Percentiles rank a stretch among this genome's conserved stretches.
phyloP scores from a whole-genome alignment of 371 early-diverging fungal species.

The Zychaea mexicana region DNA sequence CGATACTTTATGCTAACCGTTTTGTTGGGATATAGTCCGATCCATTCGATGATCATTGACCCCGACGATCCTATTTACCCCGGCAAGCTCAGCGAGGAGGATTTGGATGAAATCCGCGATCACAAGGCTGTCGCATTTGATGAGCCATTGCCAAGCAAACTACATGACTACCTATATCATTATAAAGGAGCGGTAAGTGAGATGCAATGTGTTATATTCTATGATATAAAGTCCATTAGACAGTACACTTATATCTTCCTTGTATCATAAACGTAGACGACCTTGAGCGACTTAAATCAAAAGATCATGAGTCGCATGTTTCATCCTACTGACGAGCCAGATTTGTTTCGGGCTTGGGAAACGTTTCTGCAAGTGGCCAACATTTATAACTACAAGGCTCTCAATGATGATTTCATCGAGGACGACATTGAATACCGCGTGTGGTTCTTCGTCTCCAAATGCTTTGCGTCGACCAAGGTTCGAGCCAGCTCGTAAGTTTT shows the following conservation, averaged over 20 bases:
- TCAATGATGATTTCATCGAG: neutral
- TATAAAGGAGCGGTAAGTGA: neutral
- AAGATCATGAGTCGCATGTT: neutral
- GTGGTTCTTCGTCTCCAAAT: neutral
- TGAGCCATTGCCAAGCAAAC: neutral
- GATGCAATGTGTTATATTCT: conserved; percentile 3
- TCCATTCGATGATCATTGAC: neutral
- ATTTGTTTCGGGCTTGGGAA: neutral
- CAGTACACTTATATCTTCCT: neutral
- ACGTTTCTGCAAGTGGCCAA: neutral
- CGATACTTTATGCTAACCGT: neutral
- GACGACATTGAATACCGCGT: neutral
- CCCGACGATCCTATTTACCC: neutral
- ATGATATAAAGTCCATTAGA: neutral
- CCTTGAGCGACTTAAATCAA: neutral
- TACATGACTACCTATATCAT: neutral
- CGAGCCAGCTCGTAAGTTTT: neutral
- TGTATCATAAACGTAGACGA: neutral
- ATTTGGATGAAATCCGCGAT: neutral
- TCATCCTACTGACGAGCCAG: neutral
- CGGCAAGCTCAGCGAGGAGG: neutral
- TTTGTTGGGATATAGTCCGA: neutral
- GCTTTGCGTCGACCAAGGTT: neutral
- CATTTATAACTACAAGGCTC: neutral
- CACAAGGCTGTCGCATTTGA: neutral